phyloP scores from a whole-genome alignment of 768 basidiomycete species.

The Neoboletus brunneissimus region DNA sequence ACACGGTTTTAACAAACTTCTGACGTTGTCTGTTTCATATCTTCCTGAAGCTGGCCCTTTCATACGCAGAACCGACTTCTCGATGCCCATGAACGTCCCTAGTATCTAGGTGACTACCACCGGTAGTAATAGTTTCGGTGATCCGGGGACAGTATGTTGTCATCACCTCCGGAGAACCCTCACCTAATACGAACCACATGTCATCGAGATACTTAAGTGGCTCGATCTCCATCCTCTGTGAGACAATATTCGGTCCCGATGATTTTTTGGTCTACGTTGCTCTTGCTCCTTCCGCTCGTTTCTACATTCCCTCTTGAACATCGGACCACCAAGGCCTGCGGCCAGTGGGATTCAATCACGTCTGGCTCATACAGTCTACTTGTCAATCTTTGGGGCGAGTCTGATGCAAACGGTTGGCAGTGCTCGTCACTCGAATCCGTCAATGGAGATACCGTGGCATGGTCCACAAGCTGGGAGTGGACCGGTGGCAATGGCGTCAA shows the following conservation, averaged over 20 bases:
- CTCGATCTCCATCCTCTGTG: background rate
- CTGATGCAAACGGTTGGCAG: slow-evolving; percentile 45
- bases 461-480: slow-evolving; percentile 58
- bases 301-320: slow-evolving; percentile 1
- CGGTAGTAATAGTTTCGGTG: background rate
- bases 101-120: slow-evolving; percentile 2
- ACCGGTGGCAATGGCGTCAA: slow-evolving; percentile 51
- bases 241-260: slow-evolving; percentile 2
- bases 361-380: slow-evolving; percentile 48
- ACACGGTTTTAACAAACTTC: background rate
- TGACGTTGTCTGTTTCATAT: slow-evolving; percentile 8
- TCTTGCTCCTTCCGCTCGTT: slow-evolving; percentile 25
- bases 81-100: background rate
- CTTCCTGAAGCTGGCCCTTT: background rate
- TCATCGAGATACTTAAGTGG: slow-evolving; percentile 12
- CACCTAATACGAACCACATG: background rate
- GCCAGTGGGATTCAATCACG: slow-evolving; percentile 50
- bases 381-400: slow-evolving; percentile 46
- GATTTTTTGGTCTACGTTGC: slow-evolving; percentile 8
- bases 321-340: slow-evolving; percentile 26
- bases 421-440: slow-evolving; percentile 47
- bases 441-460: slow-evolving; percentile 41
- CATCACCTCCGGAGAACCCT: background rate
- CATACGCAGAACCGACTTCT: background rate
- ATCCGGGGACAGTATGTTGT: background rate